A percentile compares a stretch with the other conserved stretches of the same genome.
Evolutionary conservation across 306 rosid genomes (phyloP).

Genomic region (Mimosa bimucronata): DNA sequence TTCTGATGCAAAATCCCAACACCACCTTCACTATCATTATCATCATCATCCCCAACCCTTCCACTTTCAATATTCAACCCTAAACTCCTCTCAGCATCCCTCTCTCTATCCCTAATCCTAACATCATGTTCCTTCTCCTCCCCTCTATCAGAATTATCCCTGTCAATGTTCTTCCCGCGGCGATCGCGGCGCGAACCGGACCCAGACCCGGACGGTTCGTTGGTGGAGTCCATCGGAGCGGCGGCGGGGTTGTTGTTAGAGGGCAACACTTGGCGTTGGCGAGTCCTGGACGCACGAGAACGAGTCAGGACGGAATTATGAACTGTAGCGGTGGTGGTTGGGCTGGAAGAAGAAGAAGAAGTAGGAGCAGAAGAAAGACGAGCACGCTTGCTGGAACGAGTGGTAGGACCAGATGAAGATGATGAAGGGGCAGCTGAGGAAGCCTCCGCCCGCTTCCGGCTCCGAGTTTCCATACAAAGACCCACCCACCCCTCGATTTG

Average conservation of each 20-base stretch:
- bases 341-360: constrained; percentile 38
- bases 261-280: constrained; percentile 39
- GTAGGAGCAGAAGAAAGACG: constrained; percentile 60
- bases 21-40: constrained; percentile 88
- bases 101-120: constrained; percentile 74
- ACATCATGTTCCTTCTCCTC: constrained; percentile 84
- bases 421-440: constrained; percentile 99
- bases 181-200: constrained; percentile 85
- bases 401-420: constrained; percentile 73
- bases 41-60: constrained; percentile 69
- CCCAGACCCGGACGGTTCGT: constrained; percentile 85
- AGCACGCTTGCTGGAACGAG: constrained; percentile 81
- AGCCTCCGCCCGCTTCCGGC: constrained; percentile 99
- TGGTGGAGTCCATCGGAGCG: constrained; percentile 75
- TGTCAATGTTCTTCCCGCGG: constrained; percentile 66
- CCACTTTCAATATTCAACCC: constrained; percentile 71
- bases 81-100: constrained; percentile 60
- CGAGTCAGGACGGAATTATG: constrained; percentile 62
- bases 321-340: constrained; percentile 33
- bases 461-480: constrained; percentile 99
- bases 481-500: constrained; percentile 79
- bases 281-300: constrained; percentile 61
- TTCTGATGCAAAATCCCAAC: constrained; percentile 78
- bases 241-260: constrained; percentile 41
- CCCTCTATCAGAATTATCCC: constrained; percentile 77